Evolutionary conservation across 371 early-diverging fungal species (phyloP), one percentile per base, ranked within the genome.

Genomic region (Mucor saturninus): DNA sequence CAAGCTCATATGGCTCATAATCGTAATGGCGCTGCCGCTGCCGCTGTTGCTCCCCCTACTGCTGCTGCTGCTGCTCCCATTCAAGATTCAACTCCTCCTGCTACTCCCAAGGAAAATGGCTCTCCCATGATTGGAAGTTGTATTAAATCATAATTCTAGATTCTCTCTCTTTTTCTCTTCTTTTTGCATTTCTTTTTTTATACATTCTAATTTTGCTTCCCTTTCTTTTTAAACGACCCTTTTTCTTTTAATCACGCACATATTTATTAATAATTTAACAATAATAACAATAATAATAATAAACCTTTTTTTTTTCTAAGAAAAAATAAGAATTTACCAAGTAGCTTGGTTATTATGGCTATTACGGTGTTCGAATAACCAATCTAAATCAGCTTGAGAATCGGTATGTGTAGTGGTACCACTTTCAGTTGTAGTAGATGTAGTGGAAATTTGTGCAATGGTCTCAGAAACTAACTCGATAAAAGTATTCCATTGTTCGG

Each of bases 1-100:
- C 80, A 89, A 69, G 81, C 88, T 6, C 95, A 94, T 61, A 93
- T 94, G 58, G 54, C 38, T 32, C 53, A 29, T 52, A 61, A 61
- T 6, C 15, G 28, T 43, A 43, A 39, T 3, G 37, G 54, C n/a
- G 38, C 56, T 50, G 40, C 56, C 40, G 14, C 48, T 26, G 37
- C 32, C 37, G 13, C 57, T 28, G 13, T 43, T 9, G 13, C 48
- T n/a, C 68, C 68, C 30, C 65, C 64, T 53, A 61, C 65, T 48
- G 65, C 61, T 37, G 65, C 65, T 40, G 43, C 57, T 26, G 69
- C 49, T 5, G 64, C 68, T 30, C 65, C 65, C 49, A 61, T 62
- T 42, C 65, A 58, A 21, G 65, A 61, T 42, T 37, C 57, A 14
- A 21, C 49, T 4, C 68, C 68, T 38, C 65, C 65, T 54, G 65